Evolutionary conservation across 2,329 filamentous ascomycete genomes (phyloP).

Genomic region (Penicillium paneum): DNA sequence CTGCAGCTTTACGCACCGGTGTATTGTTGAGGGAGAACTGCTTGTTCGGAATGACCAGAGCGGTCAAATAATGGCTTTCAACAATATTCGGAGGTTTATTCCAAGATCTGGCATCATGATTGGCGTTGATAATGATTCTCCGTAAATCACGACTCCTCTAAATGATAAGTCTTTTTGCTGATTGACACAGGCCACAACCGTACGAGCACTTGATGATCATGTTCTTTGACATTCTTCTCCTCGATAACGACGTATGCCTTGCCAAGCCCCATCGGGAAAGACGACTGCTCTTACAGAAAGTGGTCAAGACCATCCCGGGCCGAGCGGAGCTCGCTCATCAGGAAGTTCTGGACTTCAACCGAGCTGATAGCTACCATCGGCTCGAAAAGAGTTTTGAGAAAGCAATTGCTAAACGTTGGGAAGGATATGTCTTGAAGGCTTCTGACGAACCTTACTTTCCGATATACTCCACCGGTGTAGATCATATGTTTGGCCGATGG

Average conservation of each 20-base stretch:
- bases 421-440: slow-evolving; percentile 79
- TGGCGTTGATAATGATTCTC: slow-evolving; percentile 66
- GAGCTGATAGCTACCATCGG: slow-evolving; percentile 49
- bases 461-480: slow-evolving; percentile 38
- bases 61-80: slow-evolving; percentile 67
- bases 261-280: slow-evolving; percentile 43
- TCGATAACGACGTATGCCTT: slow-evolving; percentile 55
- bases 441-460: slow-evolving; percentile 72
- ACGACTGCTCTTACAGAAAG: slow-evolving; percentile 53
- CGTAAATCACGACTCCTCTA: slow-evolving; percentile 43
- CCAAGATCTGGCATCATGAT: slow-evolving; percentile 68
- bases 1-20: slow-evolving; percentile 61
- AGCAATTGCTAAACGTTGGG: slow-evolving; percentile 63
- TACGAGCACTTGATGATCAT: slow-evolving; percentile 60
- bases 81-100: slow-evolving; percentile 79
- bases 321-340: slow-evolving; percentile 65
- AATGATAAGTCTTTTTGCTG: slow-evolving; percentile 12
- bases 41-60: slow-evolving; percentile 71
- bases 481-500: slow-evolving; percentile 46
- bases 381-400: slow-evolving; percentile 65
- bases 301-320: slow-evolving; percentile 58
- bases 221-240: slow-evolving; percentile 58
- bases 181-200: slow-evolving; percentile 41
- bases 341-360: slow-evolving; percentile 64
- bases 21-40: slow-evolving; percentile 81